Base-by-base conservation (phyloP, 2,329 filamentous ascomycete genomes). In the Microsporum ferrugineum region DNA sequence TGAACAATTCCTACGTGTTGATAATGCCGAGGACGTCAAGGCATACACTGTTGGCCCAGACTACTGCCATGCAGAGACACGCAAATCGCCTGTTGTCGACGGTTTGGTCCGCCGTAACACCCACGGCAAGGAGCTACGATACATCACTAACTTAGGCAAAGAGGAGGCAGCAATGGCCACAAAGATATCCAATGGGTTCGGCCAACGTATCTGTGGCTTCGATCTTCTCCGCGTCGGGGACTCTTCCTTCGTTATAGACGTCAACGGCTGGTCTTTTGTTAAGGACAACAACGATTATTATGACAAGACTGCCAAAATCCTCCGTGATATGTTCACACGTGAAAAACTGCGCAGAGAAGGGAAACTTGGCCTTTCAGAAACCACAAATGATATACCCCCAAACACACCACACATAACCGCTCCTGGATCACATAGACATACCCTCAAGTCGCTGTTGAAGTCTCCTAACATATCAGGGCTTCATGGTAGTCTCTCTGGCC, bases 281-380 rank as follows among this genome's bases (percentile, higher is more conserved):
- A 99, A 99, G 73, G 95, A 99, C 73, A 99, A 99, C 69, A 92
- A 96, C 64, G 91, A 95, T 63, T 99, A 99, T 74, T 99, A 99
- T 72, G 89, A 97, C 69, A 89, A 90, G 69, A 94, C 88, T 67
- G 85, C 94, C 27, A 86, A 80, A 63, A 96, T 97, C 57, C 78
- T 99, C 58, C 89, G 86, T 70, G 87, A 94, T 5, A 89, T 95
- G 71, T 97, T 99, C 66, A 79, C 95, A 65, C 84, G 84, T 65
- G 92, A 96, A 73, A 89, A 86, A 69, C 68, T 73, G 62, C 68
- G 68, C 63, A 67, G 65, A 49, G 68, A 76, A 63, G 71, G 74
- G 57, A 64, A 68, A 38, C 58, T 71, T 62, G 67, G 75, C 61
- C 63, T 66, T 47, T 63, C 68, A 5, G 75, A 76, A 43, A 67